A percentile compares a stretch with the other conserved stretches of the same genome.
These are phyloP conservation scores for Chrysanthemum makinoi DNA, from an alignment of 129 eudicot genomes.

Conservation along the genomic window DNA sequence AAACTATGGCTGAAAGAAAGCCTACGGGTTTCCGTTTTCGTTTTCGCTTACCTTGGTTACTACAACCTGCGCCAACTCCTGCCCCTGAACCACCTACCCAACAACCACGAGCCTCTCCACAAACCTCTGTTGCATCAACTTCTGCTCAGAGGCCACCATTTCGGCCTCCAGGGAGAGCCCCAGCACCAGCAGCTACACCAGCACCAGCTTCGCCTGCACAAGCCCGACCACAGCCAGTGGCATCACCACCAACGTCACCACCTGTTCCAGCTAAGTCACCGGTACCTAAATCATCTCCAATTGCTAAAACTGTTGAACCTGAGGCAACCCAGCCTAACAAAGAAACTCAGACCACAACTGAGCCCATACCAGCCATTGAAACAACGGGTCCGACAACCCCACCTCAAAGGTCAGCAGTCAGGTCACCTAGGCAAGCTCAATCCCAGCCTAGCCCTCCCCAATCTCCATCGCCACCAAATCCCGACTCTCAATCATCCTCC, in stretches of 20 bases:
- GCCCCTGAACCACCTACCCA: slow-evolving; percentile 20
- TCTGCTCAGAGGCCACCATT: slow-evolving; percentile 37
- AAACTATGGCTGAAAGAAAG: slow-evolving; percentile 59
- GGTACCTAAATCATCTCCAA: slow-evolving; percentile 20
- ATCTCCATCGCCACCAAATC: slow-evolving; percentile 31
- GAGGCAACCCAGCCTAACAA: slow-evolving; percentile 18
- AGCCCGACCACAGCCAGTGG: slow-evolving; percentile 23
- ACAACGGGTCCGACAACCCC: slow-evolving; percentile 22
- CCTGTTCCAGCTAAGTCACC: slow-evolving; percentile 20
- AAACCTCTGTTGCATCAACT: slow-evolving; percentile 28
- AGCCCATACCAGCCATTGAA: slow-evolving; percentile 10
- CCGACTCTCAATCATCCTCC: slow-evolving; percentile 29
- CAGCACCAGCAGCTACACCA: slow-evolving; percentile 30
- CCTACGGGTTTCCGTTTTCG: slow-evolving; percentile 53
- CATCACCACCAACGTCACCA: slow-evolving; percentile 12
- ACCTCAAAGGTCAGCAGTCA: slow-evolving; percentile 28
- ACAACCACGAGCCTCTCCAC: slow-evolving; percentile 29
- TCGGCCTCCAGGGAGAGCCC: slow-evolving; percentile 44
- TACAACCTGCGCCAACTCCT: slow-evolving; percentile 37
- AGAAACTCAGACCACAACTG: slow-evolving; percentile 20
- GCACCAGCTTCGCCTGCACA: slow-evolving; percentile 25
- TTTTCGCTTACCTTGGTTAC: slow-evolving; percentile 62
- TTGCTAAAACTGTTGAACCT: slow-evolving; percentile 19
- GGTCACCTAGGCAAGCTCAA: slow-evolving; percentile 30
- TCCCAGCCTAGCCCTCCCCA: slow-evolving; percentile 28